These are phyloP conservation scores for Aspergillus flavus DNA, from an alignment of 2,329 filamentous ascomycete species.

Conservation along the genomic window DNA sequence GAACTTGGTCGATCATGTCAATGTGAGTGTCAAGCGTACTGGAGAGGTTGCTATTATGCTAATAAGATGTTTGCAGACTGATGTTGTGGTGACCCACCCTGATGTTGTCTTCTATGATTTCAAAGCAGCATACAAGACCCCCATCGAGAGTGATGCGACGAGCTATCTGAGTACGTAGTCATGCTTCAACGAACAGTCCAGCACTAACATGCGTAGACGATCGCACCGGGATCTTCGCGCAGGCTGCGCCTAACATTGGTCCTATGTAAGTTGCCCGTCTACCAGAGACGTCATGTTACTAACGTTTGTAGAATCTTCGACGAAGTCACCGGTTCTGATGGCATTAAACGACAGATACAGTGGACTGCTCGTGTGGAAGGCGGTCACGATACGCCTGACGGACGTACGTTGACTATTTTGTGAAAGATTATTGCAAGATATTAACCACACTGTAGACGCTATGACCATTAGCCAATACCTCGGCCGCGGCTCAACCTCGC, in stretches of 20 bases:
- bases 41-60: background rate
- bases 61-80: slow-evolving; percentile 6
- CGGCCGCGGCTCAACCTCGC: slow-evolving; percentile 9
- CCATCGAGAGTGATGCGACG: slow-evolving; percentile 13
- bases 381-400: slow-evolving; percentile 10
- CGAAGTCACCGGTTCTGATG: slow-evolving; percentile 12
- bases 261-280: slow-evolving; percentile 11
- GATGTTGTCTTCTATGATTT: slow-evolving; percentile 15
- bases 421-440: background rate
- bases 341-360: slow-evolving; percentile 12
- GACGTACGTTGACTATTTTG: slow-evolving; percentile 7
- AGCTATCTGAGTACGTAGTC: slow-evolving; percentile 15
- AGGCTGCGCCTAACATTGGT: slow-evolving; percentile 21
- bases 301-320: slow-evolving; percentile 9
- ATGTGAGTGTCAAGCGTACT: background rate
- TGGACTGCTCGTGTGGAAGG: slow-evolving; percentile 20
- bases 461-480: slow-evolving; percentile 14
- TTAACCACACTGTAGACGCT: background rate
- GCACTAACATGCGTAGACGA: slow-evolving; percentile 7
- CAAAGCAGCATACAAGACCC: slow-evolving; percentile 13
- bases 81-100: slow-evolving; percentile 17
- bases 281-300: background rate
- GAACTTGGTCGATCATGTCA: slow-evolving; percentile 12
- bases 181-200: background rate
- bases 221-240: slow-evolving; percentile 17